Conservation (phyloP, 1,284 basidiomycete genomes). For the Cerrena zonata region DNA sequence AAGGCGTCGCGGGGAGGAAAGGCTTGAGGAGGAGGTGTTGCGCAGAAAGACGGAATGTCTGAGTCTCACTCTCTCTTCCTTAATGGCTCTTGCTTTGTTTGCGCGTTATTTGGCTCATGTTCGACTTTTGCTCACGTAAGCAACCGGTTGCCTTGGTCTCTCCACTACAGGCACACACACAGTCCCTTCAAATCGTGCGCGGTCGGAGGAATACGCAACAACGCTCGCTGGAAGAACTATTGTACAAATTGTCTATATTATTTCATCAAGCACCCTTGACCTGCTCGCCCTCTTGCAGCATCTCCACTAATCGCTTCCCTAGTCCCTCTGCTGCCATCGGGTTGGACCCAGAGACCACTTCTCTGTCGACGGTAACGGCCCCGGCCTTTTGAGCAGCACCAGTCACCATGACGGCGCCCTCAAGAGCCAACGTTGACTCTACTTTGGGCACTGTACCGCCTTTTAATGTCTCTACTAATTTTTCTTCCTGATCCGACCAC, state of each 20-base stretch:
- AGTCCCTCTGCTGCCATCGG: constrained; percentile 19
- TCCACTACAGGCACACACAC: no score
- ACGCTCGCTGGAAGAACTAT: background rate
- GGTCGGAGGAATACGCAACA: background rate
- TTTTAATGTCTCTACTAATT: constrained; percentile 20
- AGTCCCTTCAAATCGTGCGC: background rate
- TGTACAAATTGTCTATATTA: background rate
- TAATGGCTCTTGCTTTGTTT: constrained; percentile 21
- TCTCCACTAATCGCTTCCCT: constrained; percentile 18
- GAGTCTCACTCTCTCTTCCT: constrained; percentile 5
- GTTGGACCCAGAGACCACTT: constrained; percentile 22
- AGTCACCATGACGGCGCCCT: constrained; percentile 22
- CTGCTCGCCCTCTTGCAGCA: constrained; percentile 10
- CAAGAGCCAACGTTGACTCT: constrained; percentile 18
- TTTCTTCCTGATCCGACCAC: constrained; percentile 24
- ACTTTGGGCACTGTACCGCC: constrained; percentile 21
- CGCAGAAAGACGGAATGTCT: constrained; percentile 10
- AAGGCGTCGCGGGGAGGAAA: background rate
- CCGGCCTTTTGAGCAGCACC: constrained; percentile 18
- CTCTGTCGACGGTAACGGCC: constrained; percentile 20
- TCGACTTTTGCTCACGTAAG: constrained; percentile 25
- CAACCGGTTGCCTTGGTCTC: no score
- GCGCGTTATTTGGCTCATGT: constrained; percentile 31
- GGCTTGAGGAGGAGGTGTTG: constrained; percentile 3
- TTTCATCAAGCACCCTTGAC: background rate